A percentile compares a stretch with the other conserved stretches of the same genome.
Conservation (phyloP, 495 filamentous ascomycete genomes). For the Lasiosphaeriaceae sp. region DNA sequence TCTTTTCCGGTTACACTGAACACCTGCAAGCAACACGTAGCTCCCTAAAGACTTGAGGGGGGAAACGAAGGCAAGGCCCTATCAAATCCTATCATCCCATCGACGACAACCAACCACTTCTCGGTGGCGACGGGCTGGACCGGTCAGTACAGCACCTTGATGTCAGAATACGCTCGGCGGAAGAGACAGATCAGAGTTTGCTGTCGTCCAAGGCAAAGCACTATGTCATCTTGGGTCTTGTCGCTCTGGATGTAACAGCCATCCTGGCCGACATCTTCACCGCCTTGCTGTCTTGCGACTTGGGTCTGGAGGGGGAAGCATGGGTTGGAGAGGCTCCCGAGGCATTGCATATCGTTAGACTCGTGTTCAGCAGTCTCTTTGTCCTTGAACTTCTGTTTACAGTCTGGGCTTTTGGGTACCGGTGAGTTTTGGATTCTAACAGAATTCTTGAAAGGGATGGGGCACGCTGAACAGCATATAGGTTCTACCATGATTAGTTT, state of each 20-base stretch:
- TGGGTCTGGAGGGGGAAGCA: conserved; percentile 28
- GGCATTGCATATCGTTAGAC: conserved; percentile 29
- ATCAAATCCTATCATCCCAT: neutral
- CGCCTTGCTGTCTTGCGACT: conserved; percentile 56
- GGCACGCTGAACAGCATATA: conserved; percentile 14
- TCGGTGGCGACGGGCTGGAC: neutral
- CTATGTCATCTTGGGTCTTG: conserved; percentile 51
- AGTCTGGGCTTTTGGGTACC: conserved; percentile 52
- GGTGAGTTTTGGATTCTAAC: conserved; percentile 34
- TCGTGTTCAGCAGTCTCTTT: conserved; percentile 58
- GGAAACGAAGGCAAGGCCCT: too few relatives aligned
- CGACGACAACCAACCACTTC: neutral
- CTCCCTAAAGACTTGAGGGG: too few relatives aligned
- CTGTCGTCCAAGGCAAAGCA: conserved; percentile 55
- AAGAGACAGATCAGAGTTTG: conserved; percentile 24
- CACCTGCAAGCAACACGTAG: too few relatives aligned
- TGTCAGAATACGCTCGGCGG: neutral
- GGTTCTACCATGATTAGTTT: conserved; percentile 60
- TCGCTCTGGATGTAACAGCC: conserved; percentile 53
- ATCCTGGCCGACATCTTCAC: conserved; percentile 64
- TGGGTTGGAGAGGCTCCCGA: conserved; percentile 37
- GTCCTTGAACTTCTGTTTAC: conserved; percentile 54
- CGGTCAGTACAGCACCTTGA: neutral
- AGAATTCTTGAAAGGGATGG: neutral
- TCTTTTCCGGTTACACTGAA: too few relatives aligned